Evolutionary conservation across 1,284 basidiomycete genomes (phyloP).

Genomic region (Apiotrichum gracile): DNA sequence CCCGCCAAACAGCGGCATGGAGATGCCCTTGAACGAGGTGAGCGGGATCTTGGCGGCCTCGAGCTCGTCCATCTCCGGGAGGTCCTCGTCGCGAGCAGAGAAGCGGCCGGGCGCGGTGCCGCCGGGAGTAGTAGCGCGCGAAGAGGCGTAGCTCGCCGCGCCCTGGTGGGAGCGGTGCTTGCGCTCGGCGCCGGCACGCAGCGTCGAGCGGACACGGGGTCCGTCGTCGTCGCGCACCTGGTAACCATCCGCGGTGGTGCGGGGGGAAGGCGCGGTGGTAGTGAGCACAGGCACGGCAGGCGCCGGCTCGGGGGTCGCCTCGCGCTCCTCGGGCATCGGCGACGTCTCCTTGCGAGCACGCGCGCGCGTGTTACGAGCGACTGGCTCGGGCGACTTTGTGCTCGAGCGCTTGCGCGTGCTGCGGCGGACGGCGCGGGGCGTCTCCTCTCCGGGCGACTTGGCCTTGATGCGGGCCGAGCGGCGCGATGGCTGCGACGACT

Average conservation of each 20-base stretch:
- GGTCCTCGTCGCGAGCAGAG: constrained; percentile 45
- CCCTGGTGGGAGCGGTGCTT: constrained; percentile 37
- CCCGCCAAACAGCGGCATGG: constrained; percentile 21
- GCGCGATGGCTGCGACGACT: constrained; percentile 25
- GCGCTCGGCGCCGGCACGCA: constrained; percentile 34
- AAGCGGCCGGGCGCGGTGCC: constrained; percentile 27
- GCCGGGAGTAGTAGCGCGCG: constrained; percentile 30
- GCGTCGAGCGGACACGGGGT: constrained; percentile 31
- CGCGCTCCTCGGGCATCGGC: constrained; percentile 22
- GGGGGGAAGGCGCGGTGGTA: constrained; percentile 39
- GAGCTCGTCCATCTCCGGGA: constrained; percentile 42
- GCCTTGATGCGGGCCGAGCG: constrained; percentile 31
- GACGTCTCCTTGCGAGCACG: constrained; percentile 7
- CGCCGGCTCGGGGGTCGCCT: constrained; percentile 22
- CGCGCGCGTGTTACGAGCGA: not conserved
- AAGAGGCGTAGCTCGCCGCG: constrained; percentile 30
- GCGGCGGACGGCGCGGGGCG: constrained; percentile 20
- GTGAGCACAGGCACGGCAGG: constrained; percentile 31
- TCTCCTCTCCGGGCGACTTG: constrained; percentile 6
- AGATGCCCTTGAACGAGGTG: constrained; percentile 37
- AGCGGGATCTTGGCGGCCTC: constrained; percentile 36
- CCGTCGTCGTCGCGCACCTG: constrained; percentile 27
- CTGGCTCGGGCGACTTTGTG: constrained; percentile 7
- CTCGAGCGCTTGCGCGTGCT: constrained; percentile 6
- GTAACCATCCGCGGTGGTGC: constrained; percentile 14